Evolutionary conservation across 805 yeast species (phyloP).

Genomic region (Wickerhamomyces canadensis): DNA sequence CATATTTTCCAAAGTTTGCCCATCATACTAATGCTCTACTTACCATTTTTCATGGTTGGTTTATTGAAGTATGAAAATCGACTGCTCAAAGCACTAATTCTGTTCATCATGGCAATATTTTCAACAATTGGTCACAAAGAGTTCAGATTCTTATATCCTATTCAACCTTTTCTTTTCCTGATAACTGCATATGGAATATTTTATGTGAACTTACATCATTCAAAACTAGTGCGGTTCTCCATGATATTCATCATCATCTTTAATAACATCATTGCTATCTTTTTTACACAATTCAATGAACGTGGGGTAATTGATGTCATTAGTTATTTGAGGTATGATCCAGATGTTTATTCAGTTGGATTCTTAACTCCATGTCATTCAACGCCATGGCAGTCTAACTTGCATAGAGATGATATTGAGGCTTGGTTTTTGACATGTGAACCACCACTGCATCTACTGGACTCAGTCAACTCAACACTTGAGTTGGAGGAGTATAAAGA

Average conservation of each 20-base stretch:
- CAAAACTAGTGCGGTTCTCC: slow-evolving; percentile 10
- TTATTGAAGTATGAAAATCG: slow-evolving; percentile 18
- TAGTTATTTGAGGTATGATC: slow-evolving; percentile 39
- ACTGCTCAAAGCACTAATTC: slow-evolving; percentile 27
- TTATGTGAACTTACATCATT: slow-evolving; percentile 18
- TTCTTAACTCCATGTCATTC: slow-evolving; percentile 96
- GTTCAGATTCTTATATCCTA: slow-evolving; percentile 80
- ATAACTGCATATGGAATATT: slow-evolving; percentile 36
- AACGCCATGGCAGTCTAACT: slow-evolving; percentile 87
- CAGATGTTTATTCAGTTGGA: slow-evolving; percentile 51
- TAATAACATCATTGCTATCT: slow-evolving; percentile 39
- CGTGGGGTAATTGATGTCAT: slow-evolving; percentile 76
- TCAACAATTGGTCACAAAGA: slow-evolving; percentile 82
- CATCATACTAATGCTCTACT: slow-evolving; percentile 54
- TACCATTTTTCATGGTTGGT: slow-evolving; percentile 58
- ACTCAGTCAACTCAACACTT: slow-evolving; percentile 22
- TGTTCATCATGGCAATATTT: slow-evolving; percentile 46
- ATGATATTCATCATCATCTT: slow-evolving; percentile 23
- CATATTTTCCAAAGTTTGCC: slow-evolving; percentile 83
- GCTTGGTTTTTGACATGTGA: slow-evolving; percentile 87
- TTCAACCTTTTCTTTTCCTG: slow-evolving; percentile 67
- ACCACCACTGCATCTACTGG: slow-evolving; percentile 59
- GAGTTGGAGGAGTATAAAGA: slow-evolving; percentile 56
- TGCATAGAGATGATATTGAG: slow-evolving; percentile 51
- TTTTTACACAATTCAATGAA: slow-evolving; percentile 71